Base-by-base conservation (phyloP, 139 green algal genomes). In the Coccomyxa sp. region DNA sequence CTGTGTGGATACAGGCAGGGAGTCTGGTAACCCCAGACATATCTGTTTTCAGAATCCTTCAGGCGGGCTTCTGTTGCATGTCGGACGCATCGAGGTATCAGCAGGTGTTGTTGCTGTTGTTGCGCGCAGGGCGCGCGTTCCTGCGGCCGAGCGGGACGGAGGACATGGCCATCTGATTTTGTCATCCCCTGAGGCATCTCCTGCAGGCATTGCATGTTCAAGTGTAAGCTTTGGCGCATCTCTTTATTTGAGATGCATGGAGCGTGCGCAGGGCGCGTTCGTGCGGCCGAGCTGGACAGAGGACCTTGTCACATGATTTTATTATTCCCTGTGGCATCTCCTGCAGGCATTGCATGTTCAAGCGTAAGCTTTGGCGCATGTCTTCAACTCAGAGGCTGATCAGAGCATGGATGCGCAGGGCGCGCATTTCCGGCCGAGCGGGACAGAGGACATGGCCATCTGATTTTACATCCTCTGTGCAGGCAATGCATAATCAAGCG, bases 361-460 rank as follows among this genome's bases (percentile, higher is more conserved):
- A 95, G 83, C 88, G 81, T 80, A 96, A 85, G 76, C 83, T 92
- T 88, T 97, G 88, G 58, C 93, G 93, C 93, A 97, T 96, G 87
- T 97, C 93, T 83, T 96, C 89, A 27, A 92, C 80, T 74, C 90
- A n/a, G n/a, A n/a, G n/a, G n/a, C n/a, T n/a, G n/a, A n/a, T n/a
- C n/a, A n/a, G n/a, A n/a, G n/a, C n/a, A n/a, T 14, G 14, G 14
- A 16, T 68, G n/a, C 75, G 77, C 80, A 88, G 38, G 92, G 97
- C 23, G 87, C 93, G 0, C 99, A 99, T 91, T 95, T 94, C 79
- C 89, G 96, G 28, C 96, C 96, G 0, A 97, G 91, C 11, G 97
- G 97, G 27, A 99, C 97, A 13, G 96, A 99, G 85, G 95, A 99
- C 81, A 92, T 97, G 25, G 97, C n/a, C n/a, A n/a, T n/a, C n/a